Evolutionary conservation across 352 stramenopile species (phyloP), one percentile per base, ranked within the genome.

Genomic region (Phytopythium montanum): DNA sequence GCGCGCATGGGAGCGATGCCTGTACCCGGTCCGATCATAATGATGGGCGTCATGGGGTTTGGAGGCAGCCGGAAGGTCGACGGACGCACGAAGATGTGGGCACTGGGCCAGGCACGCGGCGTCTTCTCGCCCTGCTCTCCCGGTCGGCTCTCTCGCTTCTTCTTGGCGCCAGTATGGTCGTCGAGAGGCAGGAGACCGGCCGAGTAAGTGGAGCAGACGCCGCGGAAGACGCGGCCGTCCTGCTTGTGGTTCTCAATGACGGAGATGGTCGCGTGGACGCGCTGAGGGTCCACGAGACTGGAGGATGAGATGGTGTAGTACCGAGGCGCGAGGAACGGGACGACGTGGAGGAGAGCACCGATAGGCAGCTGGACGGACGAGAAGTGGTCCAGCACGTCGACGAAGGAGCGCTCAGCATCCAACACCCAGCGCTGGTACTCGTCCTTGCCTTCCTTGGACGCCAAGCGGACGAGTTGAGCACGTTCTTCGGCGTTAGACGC

Each of bases 231-330:
- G 33, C 90, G 85, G 33, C 79, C 81, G 57, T 92, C 73, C 59
- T 74, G 60, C 59, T 88, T 91, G 34, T 81, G 76, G 33, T 87
- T 78, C 51, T 95, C 70, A 39, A 98, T 89, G 26, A 99, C 80
- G 29, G 90, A 90, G 25, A 99, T 91, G 5, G 97, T 99, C 46
- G 98, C 73, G 68, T 99, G 94, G 31, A 99, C 85, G 21, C 80
- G 83, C 48, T 91, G 85, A 6, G 96, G 94, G 69, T 97, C 88
- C 3, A 97, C 85, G 39, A 86, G 75, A 44, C 90, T 93, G 13
- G 92, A 99, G 5, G 96, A 99, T 33, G 94, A 97, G 65, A 99
- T 99, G 13, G 97, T 99, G 75, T 99, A 99, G 69, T 98, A 98
- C 9, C 97, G 89, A 19, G 97, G 95, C 66, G 97, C 76, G 23